A percentile compares a stretch with the other conserved stretches of the same genome.
phyloP scores from a whole-genome alignment of 2,329 filamentous ascomycete species.

The Trichoderma asperellum region DNA sequence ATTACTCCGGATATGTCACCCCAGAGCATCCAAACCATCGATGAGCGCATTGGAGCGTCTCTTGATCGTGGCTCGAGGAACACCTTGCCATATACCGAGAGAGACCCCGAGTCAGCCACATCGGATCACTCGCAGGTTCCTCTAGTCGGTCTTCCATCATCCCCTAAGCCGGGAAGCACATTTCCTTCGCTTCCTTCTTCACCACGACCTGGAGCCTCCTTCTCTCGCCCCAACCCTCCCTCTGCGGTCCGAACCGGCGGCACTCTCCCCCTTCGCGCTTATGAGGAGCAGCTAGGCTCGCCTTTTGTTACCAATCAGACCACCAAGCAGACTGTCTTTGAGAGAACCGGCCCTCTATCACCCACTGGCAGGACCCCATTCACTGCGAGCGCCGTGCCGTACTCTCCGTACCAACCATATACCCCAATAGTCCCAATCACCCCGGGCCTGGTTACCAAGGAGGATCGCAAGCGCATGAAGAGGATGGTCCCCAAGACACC shows the following conservation, averaged over 20 bases:
- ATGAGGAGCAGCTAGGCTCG: conserved; percentile 59
- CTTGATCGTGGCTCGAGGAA: conserved; percentile 44
- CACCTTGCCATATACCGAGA: conserved; percentile 47
- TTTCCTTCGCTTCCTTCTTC: conserved; percentile 52
- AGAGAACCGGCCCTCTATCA: conserved; percentile 58
- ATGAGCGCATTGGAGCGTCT: conserved; percentile 56
- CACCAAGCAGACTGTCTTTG: conserved; percentile 68
- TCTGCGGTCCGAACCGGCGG: conserved; percentile 62
- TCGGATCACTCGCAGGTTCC: conserved; percentile 56
- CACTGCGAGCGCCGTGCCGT: conserved; percentile 66
- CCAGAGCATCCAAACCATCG: conserved; percentile 52
- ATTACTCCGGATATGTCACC: conserved; percentile 47
- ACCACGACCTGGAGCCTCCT: conserved; percentile 56
- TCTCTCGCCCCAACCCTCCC: conserved; percentile 54
- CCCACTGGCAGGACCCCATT: conserved; percentile 65
- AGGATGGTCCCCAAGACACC: conserved; percentile 67
- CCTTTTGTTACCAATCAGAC: conserved; percentile 52
- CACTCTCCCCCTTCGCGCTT: conserved; percentile 63
- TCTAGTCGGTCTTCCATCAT: conserved; percentile 56
- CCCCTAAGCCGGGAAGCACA: conserved; percentile 43
- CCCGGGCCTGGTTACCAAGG: conserved; percentile 71
- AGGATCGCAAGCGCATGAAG: conserved; percentile 71
- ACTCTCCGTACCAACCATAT: conserved; percentile 79
- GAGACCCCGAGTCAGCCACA: conserved; percentile 56
- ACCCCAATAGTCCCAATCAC: conserved; percentile 76